Evolutionary conservation across 768 basidiomycete genomes (phyloP), one percentile per base, ranked within the genome.

Genomic region (Sarcomyxa edulis): DNA sequence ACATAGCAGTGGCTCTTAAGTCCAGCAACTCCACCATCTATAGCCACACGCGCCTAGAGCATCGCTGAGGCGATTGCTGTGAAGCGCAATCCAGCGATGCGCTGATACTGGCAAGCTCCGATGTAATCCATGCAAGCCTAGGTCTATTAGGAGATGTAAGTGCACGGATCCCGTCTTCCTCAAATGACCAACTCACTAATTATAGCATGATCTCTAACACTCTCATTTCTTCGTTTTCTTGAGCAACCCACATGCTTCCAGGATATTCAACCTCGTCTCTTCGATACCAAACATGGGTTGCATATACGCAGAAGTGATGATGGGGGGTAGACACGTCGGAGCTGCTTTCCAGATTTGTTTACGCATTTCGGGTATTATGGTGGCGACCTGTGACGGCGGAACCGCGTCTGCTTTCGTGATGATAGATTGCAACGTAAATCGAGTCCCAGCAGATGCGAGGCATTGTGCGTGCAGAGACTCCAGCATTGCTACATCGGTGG

Each of bases 371-470:
- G 59, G 48, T 21, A 84, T 53, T 1, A 56, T 58, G 9, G 52
- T 42, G 7, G 57, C 43, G 3, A 71, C 55, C 18, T 64, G 49
- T 6, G 56, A 49, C 9, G 46, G 11, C 3, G 65, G 59, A 4
- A 84, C 62, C 4, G 59, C 59, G 54, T 89, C 85, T 1, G 68
- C 70, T 57, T 86, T 87, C 29, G 86, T 87, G 47, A 88, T 72
- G 42, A 89, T 62, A 2, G 83, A 68, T 49, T 89, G 86, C 2
- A 88, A 58, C 0, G 82, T 82, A 54, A 78, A 78, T 22, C 64
- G 61, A 0, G 52, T 55, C 4, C 64, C 66, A 28, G 55, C 49
- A 49, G 43, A 67, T 47, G 51, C 53, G 55, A 75, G 56, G n/a
- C 55, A 55, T 24, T 49, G 35, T 1, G 68, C 68, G 20, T 43